Conservation (phyloP, 768 basidiomycete species). For the Leccinellum luteum region DNA sequence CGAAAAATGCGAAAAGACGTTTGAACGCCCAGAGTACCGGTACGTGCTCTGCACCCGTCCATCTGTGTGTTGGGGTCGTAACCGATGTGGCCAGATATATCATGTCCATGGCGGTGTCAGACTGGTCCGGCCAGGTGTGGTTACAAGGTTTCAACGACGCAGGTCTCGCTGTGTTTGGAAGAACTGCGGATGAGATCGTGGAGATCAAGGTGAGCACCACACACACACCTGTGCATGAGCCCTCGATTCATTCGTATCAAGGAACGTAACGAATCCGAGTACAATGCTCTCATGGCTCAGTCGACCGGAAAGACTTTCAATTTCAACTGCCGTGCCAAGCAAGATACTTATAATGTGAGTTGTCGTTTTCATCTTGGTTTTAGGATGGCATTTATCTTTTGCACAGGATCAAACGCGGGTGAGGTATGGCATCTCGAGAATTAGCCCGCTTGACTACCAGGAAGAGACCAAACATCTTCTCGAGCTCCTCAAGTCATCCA, state of each 20-base stretch:
- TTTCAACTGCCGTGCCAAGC: conserved; percentile 83
- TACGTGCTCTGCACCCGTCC: conserved; percentile 34
- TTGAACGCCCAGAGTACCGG: conserved; percentile 76
- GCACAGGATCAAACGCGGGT: conserved; percentile 75
- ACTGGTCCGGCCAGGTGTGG: conserved; percentile 89
- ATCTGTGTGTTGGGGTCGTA: conserved; percentile 2
- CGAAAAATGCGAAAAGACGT: conserved; percentile 84
- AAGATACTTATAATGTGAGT: conserved; percentile 81
- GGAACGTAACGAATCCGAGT: conserved; percentile 60
- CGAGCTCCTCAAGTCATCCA: conserved; percentile 51
- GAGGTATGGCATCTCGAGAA: conserved; percentile 76
- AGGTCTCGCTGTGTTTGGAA: conserved; percentile 72
- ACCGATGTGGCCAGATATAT: conserved; percentile 54
- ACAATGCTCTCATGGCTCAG: conserved; percentile 55
- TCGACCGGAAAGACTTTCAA: conserved; percentile 73
- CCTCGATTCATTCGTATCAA: conserved; percentile 26
- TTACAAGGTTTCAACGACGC: conserved; percentile 94
- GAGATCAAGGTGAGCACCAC: conserved; percentile 55
- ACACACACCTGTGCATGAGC: not conserved
- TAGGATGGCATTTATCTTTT: not conserved
- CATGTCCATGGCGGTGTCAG: conserved; percentile 83
- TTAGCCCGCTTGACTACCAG: conserved; percentile 62
- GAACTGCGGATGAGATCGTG: conserved; percentile 74
- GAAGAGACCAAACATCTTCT: conserved; percentile 61
- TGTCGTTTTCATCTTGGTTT: not conserved